Evolutionary conservation across 75 land plant species (phyloP).

Genomic region (Pinus taeda): DNA sequence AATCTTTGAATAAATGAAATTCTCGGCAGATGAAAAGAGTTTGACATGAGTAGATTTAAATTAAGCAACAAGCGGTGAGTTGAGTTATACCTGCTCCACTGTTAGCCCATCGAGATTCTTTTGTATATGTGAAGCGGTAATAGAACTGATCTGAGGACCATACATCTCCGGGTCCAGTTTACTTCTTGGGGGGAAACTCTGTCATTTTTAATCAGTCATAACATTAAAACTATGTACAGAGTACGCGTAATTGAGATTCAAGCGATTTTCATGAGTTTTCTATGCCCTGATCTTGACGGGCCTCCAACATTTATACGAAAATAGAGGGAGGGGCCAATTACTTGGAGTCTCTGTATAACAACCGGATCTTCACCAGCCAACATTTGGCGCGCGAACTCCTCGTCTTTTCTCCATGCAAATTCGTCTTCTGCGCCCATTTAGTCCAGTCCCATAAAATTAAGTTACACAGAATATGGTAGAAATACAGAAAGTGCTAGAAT

Average conservation of each 20-base stretch:
- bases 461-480: not conserved
- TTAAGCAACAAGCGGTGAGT: not conserved
- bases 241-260: not conserved
- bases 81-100: constrained; percentile 13
- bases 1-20: not conserved
- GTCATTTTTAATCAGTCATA: not conserved
- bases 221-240: too few species aligned
- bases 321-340: not conserved
- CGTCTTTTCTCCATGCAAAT: constrained; percentile 40
- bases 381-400: constrained; percentile 47
- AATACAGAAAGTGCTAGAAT: not conserved
- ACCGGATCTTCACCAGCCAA: constrained; percentile 52
- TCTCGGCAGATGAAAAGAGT: not conserved
- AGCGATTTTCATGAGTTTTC: too few species aligned
- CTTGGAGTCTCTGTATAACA: constrained; percentile 19
- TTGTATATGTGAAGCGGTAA: constrained; percentile 19
- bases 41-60: not conserved
- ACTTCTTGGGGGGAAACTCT: constrained; percentile 70
- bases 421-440: constrained; percentile 22
- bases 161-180: constrained; percentile 52
- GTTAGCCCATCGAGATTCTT: constrained; percentile 27
- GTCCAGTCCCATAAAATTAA: not conserved
- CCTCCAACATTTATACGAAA: too few species aligned
- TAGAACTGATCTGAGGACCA: constrained; percentile 41
- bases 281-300: not conserved